Conservation (phyloP, 2,329 filamentous ascomycete genomes). For the Alternaria arbusti region DNA sequence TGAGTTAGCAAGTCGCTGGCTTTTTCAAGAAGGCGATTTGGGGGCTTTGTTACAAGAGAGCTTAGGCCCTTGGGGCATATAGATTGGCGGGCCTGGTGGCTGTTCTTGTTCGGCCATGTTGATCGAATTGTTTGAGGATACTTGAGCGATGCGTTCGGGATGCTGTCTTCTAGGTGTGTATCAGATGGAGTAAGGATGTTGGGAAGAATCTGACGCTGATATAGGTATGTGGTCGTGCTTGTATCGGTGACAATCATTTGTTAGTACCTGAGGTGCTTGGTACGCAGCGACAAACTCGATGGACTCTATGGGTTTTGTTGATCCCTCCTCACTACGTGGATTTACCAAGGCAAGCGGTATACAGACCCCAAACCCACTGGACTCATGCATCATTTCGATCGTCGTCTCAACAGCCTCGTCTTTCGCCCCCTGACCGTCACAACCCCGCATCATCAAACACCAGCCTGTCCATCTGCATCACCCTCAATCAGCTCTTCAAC, state of each 20-base stretch:
- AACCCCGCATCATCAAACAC: too few relatives aligned
- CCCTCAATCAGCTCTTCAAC: background rate
- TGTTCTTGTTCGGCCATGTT: background rate
- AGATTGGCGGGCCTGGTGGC: background rate
- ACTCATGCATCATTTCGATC: too few relatives aligned
- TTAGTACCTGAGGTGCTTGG: background rate
- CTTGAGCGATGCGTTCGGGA: background rate
- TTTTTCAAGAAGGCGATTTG: background rate
- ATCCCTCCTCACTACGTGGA: background rate
- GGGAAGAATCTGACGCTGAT: accelerated
- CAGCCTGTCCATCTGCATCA: too few relatives aligned
- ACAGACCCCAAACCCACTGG: too few relatives aligned
- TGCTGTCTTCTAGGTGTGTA: background rate
- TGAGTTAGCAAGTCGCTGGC: background rate
- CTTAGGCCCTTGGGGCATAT: background rate
- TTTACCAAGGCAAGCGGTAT: too few relatives aligned
- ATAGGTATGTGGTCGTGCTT: background rate
- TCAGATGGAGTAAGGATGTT: background rate
- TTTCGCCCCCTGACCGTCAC: too few relatives aligned
- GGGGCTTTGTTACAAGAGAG: background rate
- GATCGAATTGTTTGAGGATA: background rate
- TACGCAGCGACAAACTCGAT: background rate
- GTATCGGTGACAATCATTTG: background rate
- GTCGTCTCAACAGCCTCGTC: too few relatives aligned
- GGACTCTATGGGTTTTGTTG: accelerated